Base-by-base conservation (phyloP, 2,329 filamentous ascomycete genomes). In the Paecilomyces sp. region DNA sequence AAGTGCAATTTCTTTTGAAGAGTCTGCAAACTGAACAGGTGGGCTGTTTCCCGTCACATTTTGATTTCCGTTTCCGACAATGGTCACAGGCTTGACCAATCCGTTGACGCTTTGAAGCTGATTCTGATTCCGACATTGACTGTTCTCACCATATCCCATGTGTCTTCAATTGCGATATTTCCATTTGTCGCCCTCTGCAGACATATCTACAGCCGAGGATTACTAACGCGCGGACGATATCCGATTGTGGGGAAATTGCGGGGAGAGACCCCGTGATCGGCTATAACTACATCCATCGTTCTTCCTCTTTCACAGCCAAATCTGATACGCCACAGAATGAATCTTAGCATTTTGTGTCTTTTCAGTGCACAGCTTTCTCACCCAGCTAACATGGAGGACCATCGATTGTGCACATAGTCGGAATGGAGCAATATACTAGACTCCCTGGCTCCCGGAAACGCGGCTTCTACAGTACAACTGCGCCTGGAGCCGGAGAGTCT, bases 31-130 rank as follows among this genome's bases (percentile, higher is more conserved):
- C 85, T 51, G 82, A 82, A 71, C 88, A 90, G 18, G 76, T 76
- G 3, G 87, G 87, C 63, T 85, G 83, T n/a, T 77, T 77, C 15
- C 88, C 88, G 67, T 90, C 87, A 71, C 88, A 91, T 67, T 87
- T 88, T 70, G 89, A 87, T 60, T 85, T 81, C 33, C 83, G 83
- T 18, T 79, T 77, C 55, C 86, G 81, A 66, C 86, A 88, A 63
- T 84, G 83, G 65, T 88, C 85, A 71, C 86, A 88, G 41, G 86
- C 86, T 63, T 85, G 65, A 51, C 84, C 86, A 8, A 65, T 47
- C 41, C 41, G 41, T 64, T 64, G 63, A 50, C 65, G 51, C 61
- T 63, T 67, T 22, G 60, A 58, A 52, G 62, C 59, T 61, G 36
- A 58, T 36, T 56, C 13, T 34, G 24, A 18, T 11, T 60, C 57